Evolutionary conservation across 176 grass and related monocot species (phyloP).

Genomic region (Oryza coarctata): DNA sequence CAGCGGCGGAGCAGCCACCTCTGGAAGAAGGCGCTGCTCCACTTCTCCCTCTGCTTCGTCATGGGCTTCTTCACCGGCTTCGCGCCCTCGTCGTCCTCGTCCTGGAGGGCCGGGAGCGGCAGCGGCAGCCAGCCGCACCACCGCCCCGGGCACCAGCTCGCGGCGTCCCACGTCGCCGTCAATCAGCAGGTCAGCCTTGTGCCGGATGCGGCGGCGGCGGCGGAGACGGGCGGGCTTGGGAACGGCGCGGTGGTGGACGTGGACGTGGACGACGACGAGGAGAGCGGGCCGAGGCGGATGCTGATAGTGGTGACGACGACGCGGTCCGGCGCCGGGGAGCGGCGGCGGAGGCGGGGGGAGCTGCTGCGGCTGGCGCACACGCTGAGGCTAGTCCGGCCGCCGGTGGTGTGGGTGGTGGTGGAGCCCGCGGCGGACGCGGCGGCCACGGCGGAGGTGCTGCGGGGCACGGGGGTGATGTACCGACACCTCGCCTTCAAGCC

Average conservation of each 20-base stretch:
- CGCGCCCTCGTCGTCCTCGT: slow-evolving; percentile 57
- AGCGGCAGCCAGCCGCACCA: background rate
- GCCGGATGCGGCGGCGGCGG: background rate
- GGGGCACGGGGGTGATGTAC: slow-evolving; percentile 90
- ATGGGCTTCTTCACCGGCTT: slow-evolving; percentile 99
- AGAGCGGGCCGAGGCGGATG: slow-evolving; percentile 28
- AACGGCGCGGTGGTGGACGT: slow-evolving; percentile 34
- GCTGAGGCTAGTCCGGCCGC: slow-evolving; percentile 61
- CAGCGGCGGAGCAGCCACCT: slow-evolving; percentile 57
- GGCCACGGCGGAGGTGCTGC: slow-evolving; percentile 63
- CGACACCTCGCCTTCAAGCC: slow-evolving; percentile 78
- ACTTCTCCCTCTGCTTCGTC: slow-evolving; percentile 98
- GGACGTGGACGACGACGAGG: slow-evolving; percentile 41
- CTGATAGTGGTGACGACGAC: slow-evolving; percentile 92
- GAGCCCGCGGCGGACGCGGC: slow-evolving; percentile 56
- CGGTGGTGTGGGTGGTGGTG: slow-evolving; percentile 87
- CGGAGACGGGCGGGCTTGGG: background rate
- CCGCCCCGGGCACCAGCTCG: slow-evolving; percentile 7
- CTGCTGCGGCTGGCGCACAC: slow-evolving; percentile 75
- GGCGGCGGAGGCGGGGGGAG: slow-evolving; percentile 38
- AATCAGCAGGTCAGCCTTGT: slow-evolving; percentile 27
- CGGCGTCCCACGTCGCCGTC: slow-evolving; percentile 24
- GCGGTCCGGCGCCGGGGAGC: slow-evolving; percentile 41
- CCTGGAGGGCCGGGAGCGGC: slow-evolving; percentile 3
- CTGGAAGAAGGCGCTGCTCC: slow-evolving; percentile 92